phyloP scores from a whole-genome alignment of 2,329 filamentous ascomycete genomes.

The Alternaria brassicae region DNA sequence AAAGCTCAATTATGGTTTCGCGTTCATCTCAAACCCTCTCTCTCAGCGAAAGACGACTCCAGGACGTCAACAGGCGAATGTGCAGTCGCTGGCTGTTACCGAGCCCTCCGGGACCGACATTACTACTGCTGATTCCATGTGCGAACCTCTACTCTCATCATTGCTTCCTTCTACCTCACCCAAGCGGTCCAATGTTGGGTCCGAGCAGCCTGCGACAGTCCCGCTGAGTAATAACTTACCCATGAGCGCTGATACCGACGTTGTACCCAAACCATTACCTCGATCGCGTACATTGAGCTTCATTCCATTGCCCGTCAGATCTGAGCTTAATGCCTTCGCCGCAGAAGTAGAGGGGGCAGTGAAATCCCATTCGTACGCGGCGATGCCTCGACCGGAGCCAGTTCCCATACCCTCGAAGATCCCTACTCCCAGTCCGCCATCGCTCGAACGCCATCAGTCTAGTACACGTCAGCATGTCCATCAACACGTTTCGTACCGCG shows the following conservation, averaged over 20 bases:
- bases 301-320: constrained; percentile 37
- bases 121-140: constrained; percentile 6
- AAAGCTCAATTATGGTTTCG: constrained; percentile 45
- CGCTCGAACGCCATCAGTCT: constrained; percentile 23
- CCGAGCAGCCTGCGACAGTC: not conserved
- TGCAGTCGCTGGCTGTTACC: constrained; percentile 19
- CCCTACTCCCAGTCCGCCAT: constrained; percentile 38
- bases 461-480: constrained; percentile 39
- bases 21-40: constrained; percentile 42
- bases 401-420: constrained; percentile 33
- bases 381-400: constrained; percentile 15
- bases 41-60: constrained; percentile 38
- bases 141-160: constrained; percentile 19
- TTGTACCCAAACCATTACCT: constrained; percentile 31
- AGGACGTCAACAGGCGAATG: constrained; percentile 18
- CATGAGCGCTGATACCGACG: constrained; percentile 15
- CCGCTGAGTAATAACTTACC: not conserved
- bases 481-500: constrained; percentile 21
- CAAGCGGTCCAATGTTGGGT: not conserved
- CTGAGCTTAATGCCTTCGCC: constrained; percentile 14
- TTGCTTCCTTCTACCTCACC: constrained; percentile 5
- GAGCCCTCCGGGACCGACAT: constrained; percentile 14
- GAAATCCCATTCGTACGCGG: constrained; percentile 2
- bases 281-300: constrained; percentile 44
- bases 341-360: constrained; percentile 11